Evolutionary conservation across 176 grass and related monocot genomes (phyloP).

Genomic region (Alopecurus myosuroides): DNA sequence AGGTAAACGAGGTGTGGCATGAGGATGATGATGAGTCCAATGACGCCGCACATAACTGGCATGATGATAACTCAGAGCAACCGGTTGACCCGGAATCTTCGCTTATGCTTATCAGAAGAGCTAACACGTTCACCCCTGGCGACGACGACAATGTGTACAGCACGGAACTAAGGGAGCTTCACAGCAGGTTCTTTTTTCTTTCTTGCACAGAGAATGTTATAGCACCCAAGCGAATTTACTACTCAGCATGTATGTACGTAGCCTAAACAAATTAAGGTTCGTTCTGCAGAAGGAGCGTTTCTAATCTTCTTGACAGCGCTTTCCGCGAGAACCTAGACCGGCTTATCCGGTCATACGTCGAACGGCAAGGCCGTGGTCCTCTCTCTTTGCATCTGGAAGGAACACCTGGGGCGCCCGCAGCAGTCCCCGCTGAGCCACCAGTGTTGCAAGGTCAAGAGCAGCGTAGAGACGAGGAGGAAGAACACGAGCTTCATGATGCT

Average conservation of each 20-base stretch:
- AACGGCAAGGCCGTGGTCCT: constrained; percentile 67
- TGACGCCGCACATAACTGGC: constrained; percentile 62
- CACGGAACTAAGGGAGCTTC: constrained; percentile 79
- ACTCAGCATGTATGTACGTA: not conserved
- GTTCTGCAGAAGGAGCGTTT: constrained; percentile 83
- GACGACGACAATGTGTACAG: constrained; percentile 85
- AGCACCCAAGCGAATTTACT: not conserved
- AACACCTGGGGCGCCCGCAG: constrained; percentile 21
- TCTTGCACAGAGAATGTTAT: not conserved
- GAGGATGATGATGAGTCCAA: constrained; percentile 55
- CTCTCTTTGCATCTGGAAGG: constrained; percentile 64
- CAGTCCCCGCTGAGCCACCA: constrained; percentile 32
- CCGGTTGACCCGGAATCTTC: constrained; percentile 42
- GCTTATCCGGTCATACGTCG: constrained; percentile 79
- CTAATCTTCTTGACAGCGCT: constrained; percentile 88
- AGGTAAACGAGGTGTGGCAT: constrained; percentile 64
- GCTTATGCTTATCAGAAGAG: constrained; percentile 61
- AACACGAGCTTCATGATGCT: constrained; percentile 45
- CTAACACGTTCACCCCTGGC: constrained; percentile 61
- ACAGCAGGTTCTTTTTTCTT: constrained; percentile 62
- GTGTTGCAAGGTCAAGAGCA: constrained; percentile 41
- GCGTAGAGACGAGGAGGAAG: constrained; percentile 50
- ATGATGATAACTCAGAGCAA: constrained; percentile 49
- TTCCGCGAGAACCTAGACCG: constrained; percentile 92
- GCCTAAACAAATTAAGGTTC: constrained; percentile 22